These are phyloP conservation scores for Polygonum maritimum DNA, from an alignment of 148 eudicot species.

Conservation along the genomic window DNA sequence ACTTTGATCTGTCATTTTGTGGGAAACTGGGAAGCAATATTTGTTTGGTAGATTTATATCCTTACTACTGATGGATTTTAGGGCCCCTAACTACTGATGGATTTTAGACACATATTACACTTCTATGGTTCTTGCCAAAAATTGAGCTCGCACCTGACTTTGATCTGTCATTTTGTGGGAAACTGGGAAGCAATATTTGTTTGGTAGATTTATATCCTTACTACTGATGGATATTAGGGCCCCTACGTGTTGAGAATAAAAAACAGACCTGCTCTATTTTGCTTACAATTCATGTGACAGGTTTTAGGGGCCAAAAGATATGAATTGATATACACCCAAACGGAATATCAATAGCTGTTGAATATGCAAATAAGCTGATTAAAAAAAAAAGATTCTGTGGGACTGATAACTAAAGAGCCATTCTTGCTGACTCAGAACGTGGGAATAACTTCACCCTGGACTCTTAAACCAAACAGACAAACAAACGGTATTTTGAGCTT, in stretches of 20 bases:
- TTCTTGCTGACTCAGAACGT: background rate
- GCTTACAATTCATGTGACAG: background rate
- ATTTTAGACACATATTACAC: background rate
- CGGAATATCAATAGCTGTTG: background rate
- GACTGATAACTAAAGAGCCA: background rate
- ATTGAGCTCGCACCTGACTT: background rate
- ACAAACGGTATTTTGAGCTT: background rate
- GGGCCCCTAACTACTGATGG: background rate
- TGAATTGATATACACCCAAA: background rate
- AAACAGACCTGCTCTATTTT: background rate
- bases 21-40: background rate
- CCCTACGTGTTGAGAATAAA: background rate
- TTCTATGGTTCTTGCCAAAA: slow-evolving; percentile 3
- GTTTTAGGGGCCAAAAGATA: background rate
- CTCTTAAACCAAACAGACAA: background rate
- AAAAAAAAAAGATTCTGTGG: background rate
- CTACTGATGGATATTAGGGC: background rate
- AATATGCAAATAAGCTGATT: background rate
- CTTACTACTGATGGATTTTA: background rate
- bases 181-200: background rate
- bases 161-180: background rate
- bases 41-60: background rate
- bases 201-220: background rate
- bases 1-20: background rate
- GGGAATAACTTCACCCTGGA: background rate